phyloP scores from a whole-genome alignment of 352 stramenopile genomes.

The Globisporangium uncinulatum region DNA sequence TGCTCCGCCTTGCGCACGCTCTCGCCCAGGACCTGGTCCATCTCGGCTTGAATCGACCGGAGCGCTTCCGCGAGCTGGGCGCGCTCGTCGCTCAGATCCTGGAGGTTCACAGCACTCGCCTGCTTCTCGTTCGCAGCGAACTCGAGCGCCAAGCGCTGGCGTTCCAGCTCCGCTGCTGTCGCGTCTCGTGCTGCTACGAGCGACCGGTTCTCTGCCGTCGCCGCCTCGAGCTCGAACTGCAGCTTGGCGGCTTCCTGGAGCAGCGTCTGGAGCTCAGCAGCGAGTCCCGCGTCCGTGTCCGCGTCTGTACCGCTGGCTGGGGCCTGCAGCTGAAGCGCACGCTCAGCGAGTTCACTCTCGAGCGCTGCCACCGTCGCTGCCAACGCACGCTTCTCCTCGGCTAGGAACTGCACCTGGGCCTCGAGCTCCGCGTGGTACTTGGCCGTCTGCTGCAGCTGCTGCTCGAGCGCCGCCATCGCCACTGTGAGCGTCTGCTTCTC shows the following conservation, averaged over 20 bases:
- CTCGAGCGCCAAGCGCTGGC: constrained; percentile 26
- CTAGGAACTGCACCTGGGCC: constrained; percentile 19
- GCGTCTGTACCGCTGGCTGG: background rate
- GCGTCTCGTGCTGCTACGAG: background rate
- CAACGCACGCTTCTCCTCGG: constrained; percentile 28
- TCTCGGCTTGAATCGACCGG: constrained; percentile 17
- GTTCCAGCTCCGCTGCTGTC: constrained; percentile 16
- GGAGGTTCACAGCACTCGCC: constrained; percentile 22
- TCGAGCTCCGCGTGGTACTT: constrained; percentile 21
- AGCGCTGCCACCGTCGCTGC: constrained; percentile 21
- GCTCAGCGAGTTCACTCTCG: constrained; percentile 7
- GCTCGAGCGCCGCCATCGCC: constrained; percentile 25
- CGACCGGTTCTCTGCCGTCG: constrained; percentile 4
- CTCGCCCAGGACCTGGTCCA: constrained; percentile 31
- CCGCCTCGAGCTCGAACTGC: constrained; percentile 25
- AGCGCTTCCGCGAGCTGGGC: constrained; percentile 12
- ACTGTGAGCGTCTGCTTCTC: constrained; percentile 26
- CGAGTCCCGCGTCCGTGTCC: constrained; percentile 7
- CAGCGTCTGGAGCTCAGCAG: constrained; percentile 26
- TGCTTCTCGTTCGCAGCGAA: constrained; percentile 28
- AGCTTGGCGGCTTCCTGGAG: constrained; percentile 33
- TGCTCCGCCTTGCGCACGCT: constrained; percentile 24
- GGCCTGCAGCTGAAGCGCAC: background rate
- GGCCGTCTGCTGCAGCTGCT: constrained; percentile 26
- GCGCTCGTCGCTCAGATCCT: constrained; percentile 29